These are phyloP conservation scores for Rhododendron vialii DNA, from an alignment of 148 eudicot species.

Conservation along the genomic window DNA sequence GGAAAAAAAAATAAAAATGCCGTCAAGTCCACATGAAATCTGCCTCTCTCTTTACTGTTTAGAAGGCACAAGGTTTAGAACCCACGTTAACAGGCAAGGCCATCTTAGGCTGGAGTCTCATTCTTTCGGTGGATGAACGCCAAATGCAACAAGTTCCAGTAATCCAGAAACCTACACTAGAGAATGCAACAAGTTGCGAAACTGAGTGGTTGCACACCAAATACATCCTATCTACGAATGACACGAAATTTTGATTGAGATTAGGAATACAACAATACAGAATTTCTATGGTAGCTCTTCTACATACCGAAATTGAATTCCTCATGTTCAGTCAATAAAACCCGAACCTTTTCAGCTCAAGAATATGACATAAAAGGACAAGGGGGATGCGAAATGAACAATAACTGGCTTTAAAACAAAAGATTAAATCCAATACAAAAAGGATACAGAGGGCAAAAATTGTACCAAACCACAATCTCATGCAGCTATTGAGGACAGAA, in stretches of 20 bases:
- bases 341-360: background rate
- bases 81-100: background rate
- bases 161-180: background rate
- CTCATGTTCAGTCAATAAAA: background rate
- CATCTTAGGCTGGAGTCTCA: background rate
- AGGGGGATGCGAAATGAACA: background rate
- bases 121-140: background rate
- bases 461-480: background rate
- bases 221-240: background rate
- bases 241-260: background rate
- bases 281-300: background rate
- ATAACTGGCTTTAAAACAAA: background rate
- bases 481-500: background rate
- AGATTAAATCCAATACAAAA: slow-evolving; percentile 2
- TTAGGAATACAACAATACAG: background rate
- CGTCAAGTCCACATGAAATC: background rate
- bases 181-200: background rate
- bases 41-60: background rate
- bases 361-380: background rate
- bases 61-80: background rate
- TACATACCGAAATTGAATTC: background rate
- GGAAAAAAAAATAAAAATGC: no score
- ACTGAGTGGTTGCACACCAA: background rate
- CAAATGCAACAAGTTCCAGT: background rate
- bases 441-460: background rate